Base-by-base conservation (phyloP, 2,329 filamentous ascomycete species). In the Microdochium trichocladiopsis region DNA sequence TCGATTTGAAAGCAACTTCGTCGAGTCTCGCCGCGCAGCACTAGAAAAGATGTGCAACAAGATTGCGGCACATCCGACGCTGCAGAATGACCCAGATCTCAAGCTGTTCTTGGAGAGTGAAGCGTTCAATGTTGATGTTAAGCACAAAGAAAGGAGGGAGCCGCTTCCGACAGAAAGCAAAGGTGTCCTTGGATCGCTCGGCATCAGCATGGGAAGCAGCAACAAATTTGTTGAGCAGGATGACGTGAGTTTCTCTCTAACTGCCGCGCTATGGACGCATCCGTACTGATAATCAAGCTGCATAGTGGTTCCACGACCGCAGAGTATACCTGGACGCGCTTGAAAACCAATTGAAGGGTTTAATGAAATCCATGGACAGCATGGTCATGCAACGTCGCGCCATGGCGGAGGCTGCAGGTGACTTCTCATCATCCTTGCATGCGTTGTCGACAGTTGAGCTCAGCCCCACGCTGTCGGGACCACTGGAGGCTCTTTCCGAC, bases 11-110 rank as follows among this genome's bases (percentile, higher is more conserved):
- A 89, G 83, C 59, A 95, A 96, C 68, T 99, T 99, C 70, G 91
- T 99, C 56, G 94, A 99, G 70, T 90, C 89, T 45, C 80, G 94
- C 62, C 83, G 94, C 60, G 88, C 91, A 56, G 94, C 94, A 14
- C 74, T 99, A 53, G 94, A 99, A 72, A 90, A 94, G 66, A 99
- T 99, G 94, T 76, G 96, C 51, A 97, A 96, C 80, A 97, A 96
- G 76, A 94, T 85, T 55, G 90, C 93, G 2, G 82, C 84, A 11
- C 94, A 99, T 67, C 87, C 90, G 8, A 88, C 91, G 31, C 76
- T 99, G 58, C 94, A 97, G 66, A 90, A 96, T 62, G 94, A 99
- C 64, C 85, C 82, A 5, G 94, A 99, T 64, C 72, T 99, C 56
- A 99, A 99, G 74, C 84, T 97, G 4, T 99, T 99, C 70, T 75